These are phyloP conservation scores for Aspergillus quadricinctus DNA, from an alignment of 2,329 filamentous ascomycete genomes.

Conservation along the genomic window DNA sequence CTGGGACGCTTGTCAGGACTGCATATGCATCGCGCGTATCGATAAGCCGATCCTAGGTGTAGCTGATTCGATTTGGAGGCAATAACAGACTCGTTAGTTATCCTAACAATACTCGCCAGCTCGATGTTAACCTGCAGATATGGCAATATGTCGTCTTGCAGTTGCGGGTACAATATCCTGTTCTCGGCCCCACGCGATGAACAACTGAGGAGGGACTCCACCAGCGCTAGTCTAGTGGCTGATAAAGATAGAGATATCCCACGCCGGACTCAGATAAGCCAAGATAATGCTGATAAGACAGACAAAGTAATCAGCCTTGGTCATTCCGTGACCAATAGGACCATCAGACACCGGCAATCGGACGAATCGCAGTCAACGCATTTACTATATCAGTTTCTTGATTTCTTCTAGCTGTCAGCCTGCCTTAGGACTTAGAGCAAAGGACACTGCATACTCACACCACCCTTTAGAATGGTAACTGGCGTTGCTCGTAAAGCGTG, in stretches of 20 bases:
- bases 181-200: conserved; percentile 12
- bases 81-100: background rate
- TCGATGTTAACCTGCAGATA: background rate
- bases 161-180: background rate
- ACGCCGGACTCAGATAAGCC: conserved; percentile 15
- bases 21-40: background rate
- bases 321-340: conserved; percentile 14
- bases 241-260: conserved; percentile 3
- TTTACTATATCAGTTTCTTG: background rate
- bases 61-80: background rate
- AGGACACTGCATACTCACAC: background rate
- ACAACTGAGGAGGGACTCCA: conserved; percentile 13
- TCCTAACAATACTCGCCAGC: background rate
- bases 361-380: background rate
- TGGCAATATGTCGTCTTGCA: background rate
- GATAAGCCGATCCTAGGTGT: background rate
- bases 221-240: conserved; percentile 13
- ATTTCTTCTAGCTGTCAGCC: background rate
- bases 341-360: background rate
- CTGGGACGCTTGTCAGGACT: background rate
- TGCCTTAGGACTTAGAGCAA: background rate
- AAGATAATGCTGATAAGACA: conserved; percentile 23
- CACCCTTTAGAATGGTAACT: background rate
- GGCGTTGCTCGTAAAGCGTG: background rate
- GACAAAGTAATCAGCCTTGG: conserved; percentile 27